Base-by-base conservation (phyloP, 2,329 filamentous ascomycete species). In the Sarocladium kiliense region DNA sequence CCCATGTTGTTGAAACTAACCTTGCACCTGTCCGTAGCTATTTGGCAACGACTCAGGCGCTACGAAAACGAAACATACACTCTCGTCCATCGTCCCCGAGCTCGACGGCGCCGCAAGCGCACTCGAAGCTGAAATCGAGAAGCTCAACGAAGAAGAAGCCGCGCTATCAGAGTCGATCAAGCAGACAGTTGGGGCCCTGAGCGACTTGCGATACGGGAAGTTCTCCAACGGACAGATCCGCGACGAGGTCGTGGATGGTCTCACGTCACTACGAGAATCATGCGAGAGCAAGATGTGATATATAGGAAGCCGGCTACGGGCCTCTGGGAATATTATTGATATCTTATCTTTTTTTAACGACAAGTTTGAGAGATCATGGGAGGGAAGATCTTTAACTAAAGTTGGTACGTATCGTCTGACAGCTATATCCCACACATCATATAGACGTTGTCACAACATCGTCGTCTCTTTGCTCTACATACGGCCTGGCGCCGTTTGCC, bases 131-230 rank as follows among this genome's bases (percentile, higher is more conserved):
- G 87, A 94, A 64, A 82, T 93, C 55, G 74, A 77, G 56, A 75
- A 74, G 37, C 74, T 92, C 3, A 81, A 89, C 61, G 74, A 79
- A 32, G 86, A 93, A 61, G 83, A 87, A 54, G 75, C 77, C 1
- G 67, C 68, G 1, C 72, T 91, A 2, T 69, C 88, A 5, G 74
- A 79, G 3, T 80, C 82, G 11, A 79, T 94, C 53, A 78, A 79
- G 60, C 78, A 83, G 55, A 86, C 80, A 0, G 80, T 94, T 16
- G 87, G 87, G 30, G 83, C 81, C 49, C 74, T 96, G 66, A 95
- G 90, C 68, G 89, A 95, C 69, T 76, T 96, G 55, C 84, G 89
- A 45, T 93, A 94, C 64, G 91, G 91, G 36, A 85, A 85, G 55
- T 80, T 94, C 56, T 78, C 81, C 34, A 87, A 88, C 59, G 69